Base-by-base conservation (phyloP, 805 yeast genomes). In the Komagataella pseudopastoris region DNA sequence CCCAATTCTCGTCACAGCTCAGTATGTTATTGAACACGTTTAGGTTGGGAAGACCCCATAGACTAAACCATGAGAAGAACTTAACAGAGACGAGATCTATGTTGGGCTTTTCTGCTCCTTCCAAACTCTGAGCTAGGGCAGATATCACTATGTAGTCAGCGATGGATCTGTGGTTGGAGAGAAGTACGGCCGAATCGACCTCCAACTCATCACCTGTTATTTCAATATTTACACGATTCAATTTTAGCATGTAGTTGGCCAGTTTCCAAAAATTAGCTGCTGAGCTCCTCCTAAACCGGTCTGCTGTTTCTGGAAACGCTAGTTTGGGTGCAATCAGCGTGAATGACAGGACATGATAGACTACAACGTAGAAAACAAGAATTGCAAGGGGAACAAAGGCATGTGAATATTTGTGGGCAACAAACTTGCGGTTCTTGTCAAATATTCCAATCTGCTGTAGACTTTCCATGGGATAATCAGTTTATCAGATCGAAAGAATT, bases 1-100 rank as follows among this genome's bases (percentile, higher is more conserved):
- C 77, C 85, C 86, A 80, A 58, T 86, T 87, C 56, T 87, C 95
- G 60, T 85, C 89, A 47, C 77, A 71, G 47, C 72, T 71, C 7
- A 77, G 57, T 39, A 82, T 68, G 51, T 75, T 74, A 50, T 70
- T 61, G 10, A 80, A 55, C 2, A 79, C 62, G 36, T 68, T 64
- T 0, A 80, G 43, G 2, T 75, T 73, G 0, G 95, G 95, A 0
- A 83, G 68, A 20, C 71, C 65, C 80, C 88, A 77, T 2, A 85
- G 58, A 5, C 69, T 61, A 50, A 80, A 83, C 96, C 96, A 88
- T 1, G 83, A 72, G 58, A 85, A 77, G 62, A 81, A 85, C 50
- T 71, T 75, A n/a, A 80, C 62, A 36, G 62, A 64, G 58, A 48
- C 66, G 49, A 53, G 58, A 45, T 51, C 50, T 23, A 48, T 47